Conservation (phyloP, 2,329 filamentous ascomycete species). For the Calonectria naviculata region DNA sequence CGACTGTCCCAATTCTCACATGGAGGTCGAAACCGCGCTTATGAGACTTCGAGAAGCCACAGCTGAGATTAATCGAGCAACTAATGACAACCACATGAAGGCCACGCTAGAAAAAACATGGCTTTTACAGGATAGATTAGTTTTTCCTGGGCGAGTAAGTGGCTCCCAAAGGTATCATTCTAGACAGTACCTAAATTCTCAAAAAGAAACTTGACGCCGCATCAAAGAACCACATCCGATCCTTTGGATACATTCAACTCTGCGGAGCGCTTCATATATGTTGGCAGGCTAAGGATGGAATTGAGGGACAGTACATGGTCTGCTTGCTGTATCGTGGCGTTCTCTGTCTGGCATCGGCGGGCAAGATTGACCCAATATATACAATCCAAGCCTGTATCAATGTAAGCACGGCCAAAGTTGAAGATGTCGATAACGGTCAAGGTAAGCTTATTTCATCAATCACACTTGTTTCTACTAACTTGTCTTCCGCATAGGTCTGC, state of each 20-base stretch:
- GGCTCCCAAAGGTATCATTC: background rate
- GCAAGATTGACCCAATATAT: slow-evolving; percentile 75
- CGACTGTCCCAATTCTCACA: slow-evolving; percentile 86
- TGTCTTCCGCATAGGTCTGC: slow-evolving; percentile 70
- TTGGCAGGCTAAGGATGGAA: slow-evolving; percentile 77
- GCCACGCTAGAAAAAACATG: slow-evolving; percentile 83
- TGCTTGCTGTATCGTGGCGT: slow-evolving; percentile 86
- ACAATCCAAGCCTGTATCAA: slow-evolving; percentile 80
- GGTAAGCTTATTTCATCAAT: slow-evolving; percentile 57
- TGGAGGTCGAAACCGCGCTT: slow-evolving; percentile 80
- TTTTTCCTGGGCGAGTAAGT: slow-evolving; percentile 77
- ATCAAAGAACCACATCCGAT: slow-evolving; percentile 75
- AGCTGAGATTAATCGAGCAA: slow-evolving; percentile 85
- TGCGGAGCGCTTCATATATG: slow-evolving; percentile 88
- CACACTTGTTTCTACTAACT: slow-evolving; percentile 16
- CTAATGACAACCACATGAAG: slow-evolving; percentile 77
- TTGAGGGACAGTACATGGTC: slow-evolving; percentile 85
- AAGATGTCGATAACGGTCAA: slow-evolving; percentile 80
- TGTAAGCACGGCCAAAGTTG: slow-evolving; percentile 72
- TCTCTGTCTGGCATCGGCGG: slow-evolving; percentile 78
- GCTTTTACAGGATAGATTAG: slow-evolving; percentile 83
- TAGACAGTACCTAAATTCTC: background rate
- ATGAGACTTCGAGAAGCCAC: slow-evolving; percentile 80
- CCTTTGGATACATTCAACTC: slow-evolving; percentile 82
- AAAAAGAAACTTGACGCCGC: slow-evolving; percentile 60